Percentiles rank a stretch among this genome's conserved stretches.
Evolutionary conservation across 176 grass and related monocot species (phyloP).

Genomic region (Avena insularis): DNA sequence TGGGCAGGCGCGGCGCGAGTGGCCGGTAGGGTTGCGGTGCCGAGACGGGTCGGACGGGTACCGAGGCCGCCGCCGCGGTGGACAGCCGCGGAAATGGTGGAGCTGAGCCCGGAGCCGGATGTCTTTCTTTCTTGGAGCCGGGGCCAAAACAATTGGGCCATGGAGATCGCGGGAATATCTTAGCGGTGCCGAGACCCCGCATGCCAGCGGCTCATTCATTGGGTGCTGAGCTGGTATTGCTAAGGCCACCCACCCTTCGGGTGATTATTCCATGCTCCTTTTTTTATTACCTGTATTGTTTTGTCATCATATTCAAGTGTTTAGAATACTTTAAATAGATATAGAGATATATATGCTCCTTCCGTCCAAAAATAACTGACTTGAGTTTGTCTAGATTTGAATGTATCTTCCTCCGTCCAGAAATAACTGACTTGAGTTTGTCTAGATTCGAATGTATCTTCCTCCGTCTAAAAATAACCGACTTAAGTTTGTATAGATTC

Average conservation of each 20-base stretch:
- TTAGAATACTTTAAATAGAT: too few relatives aligned
- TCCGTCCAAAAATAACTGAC: too few relatives aligned
- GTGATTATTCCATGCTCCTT: background rate
- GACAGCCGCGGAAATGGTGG: background rate
- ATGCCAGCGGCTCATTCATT: background rate
- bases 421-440: too few relatives aligned
- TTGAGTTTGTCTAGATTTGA: too few relatives aligned
- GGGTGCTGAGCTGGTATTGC: background rate
- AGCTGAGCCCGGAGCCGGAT: background rate
- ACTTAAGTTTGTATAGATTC: too few relatives aligned
- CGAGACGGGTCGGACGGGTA: background rate
- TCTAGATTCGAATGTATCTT: too few relatives aligned
- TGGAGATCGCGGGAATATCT: constrained; percentile 13
- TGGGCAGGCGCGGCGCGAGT: constrained; percentile 48
- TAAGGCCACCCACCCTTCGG: background rate
- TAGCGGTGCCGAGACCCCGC: background rate
- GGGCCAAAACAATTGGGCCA: constrained; percentile 33
- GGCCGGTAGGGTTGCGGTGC: constrained; percentile 46
- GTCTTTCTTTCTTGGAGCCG: constrained; percentile 48
- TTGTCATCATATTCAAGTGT: too few relatives aligned
- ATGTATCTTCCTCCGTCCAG: too few relatives aligned
- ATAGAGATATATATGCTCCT: too few relatives aligned
- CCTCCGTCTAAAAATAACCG: too few relatives aligned
- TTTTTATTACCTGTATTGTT: too few relatives aligned
- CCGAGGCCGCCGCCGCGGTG: constrained; percentile 31